These are phyloP conservation scores for Solanum etuberosum DNA, from an alignment of 257 asterid species.

Conservation along the genomic window DNA sequence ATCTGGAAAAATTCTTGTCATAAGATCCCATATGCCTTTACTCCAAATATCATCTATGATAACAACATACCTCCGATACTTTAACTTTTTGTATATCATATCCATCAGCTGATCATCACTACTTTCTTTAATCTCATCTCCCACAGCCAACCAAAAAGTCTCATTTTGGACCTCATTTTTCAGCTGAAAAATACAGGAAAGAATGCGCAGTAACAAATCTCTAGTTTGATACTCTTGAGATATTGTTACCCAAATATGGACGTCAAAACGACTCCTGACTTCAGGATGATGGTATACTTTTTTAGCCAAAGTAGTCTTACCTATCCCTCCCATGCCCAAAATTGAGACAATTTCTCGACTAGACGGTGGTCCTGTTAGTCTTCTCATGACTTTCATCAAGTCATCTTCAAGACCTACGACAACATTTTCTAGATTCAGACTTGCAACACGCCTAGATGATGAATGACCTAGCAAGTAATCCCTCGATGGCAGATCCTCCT, in stretches of 20 bases:
- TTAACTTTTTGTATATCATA: not conserved
- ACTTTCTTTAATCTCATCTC: not conserved
- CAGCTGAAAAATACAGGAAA: not conserved
- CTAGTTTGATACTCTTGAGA: not conserved
- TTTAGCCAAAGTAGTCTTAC: not conserved
- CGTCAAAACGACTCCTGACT: not conserved
- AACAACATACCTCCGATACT: not conserved
- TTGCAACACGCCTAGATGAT: not conserved
- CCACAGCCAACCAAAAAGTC: not conserved
- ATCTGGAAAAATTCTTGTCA: not conserved
- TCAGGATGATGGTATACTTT: not conserved
- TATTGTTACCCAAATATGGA: not conserved
- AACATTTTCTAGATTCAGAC: not conserved
- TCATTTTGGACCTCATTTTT: not conserved
- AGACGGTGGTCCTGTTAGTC: not conserved
- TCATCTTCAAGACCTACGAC: not conserved
- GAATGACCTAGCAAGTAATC: not conserved
- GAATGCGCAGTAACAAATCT: not conserved
- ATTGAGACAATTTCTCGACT: not conserved
- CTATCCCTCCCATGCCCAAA: not conserved
- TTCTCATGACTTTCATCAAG: not conserved
- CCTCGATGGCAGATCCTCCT: not conserved
- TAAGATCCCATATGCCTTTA: not conserved
- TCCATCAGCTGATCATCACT: not conserved
- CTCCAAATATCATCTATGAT: slow-evolving; percentile 1